These are phyloP conservation scores for Rutstroemia sp. DNA, from an alignment of 2,329 filamentous ascomycete species.

Conservation along the genomic window DNA sequence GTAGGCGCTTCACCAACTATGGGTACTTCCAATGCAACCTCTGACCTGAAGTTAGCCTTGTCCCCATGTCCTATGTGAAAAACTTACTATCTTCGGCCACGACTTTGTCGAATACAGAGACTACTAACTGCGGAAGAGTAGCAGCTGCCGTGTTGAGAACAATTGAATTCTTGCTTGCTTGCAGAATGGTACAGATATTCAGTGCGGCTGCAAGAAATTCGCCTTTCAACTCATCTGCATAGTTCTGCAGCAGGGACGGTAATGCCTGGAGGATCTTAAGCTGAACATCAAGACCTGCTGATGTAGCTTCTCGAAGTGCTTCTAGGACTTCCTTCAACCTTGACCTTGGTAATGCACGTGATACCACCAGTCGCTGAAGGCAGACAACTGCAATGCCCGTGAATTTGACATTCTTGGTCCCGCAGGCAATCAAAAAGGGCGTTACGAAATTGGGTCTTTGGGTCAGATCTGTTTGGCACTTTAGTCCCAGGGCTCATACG, in stretches of 20 bases:
- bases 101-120: conserved; percentile 90
- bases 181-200: conserved; percentile 86
- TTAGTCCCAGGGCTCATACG: conserved; percentile 6
- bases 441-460: conserved; percentile 79
- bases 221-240: conserved; percentile 71
- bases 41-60: conserved; percentile 17
- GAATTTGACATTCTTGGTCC: conserved; percentile 84
- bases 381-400: conserved; percentile 82
- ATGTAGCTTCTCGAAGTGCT: conserved; percentile 78
- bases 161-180: conserved; percentile 85
- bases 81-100: conserved; percentile 68
- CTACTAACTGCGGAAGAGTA: conserved; percentile 90
- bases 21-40: conserved; percentile 41
- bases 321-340: conserved; percentile 82
- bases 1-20: conserved; percentile 60
- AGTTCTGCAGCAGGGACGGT: conserved; percentile 84
- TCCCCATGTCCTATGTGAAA: neutral
- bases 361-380: conserved; percentile 80
- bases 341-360: conserved; percentile 68
- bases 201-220: conserved; percentile 74
- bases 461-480: conserved; percentile 60
- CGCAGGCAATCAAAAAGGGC: conserved; percentile 89
- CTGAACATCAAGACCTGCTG: conserved; percentile 77
- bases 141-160: conserved; percentile 94
- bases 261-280: conserved; percentile 92